phyloP scores from a whole-genome alignment of 2,329 filamentous ascomycete species.

The Alternaria dauci region DNA sequence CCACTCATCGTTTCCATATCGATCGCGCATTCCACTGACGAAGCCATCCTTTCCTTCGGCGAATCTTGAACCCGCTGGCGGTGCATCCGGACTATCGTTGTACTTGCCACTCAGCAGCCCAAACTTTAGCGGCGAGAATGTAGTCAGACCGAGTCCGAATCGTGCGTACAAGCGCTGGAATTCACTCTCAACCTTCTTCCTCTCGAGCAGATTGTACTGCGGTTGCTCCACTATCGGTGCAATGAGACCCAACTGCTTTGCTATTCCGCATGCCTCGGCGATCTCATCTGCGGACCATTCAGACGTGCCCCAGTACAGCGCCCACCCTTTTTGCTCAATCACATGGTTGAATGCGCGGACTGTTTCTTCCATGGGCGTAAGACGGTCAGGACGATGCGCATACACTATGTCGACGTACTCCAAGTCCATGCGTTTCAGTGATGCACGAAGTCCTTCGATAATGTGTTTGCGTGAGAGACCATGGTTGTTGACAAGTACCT shows the following conservation, averaged over 20 bases:
- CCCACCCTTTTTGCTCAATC: slow-evolving; percentile 70
- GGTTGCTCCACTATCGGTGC: slow-evolving; percentile 62
- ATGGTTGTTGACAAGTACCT: slow-evolving; percentile 67
- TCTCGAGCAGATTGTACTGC: slow-evolving; percentile 67
- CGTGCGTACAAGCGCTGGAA: slow-evolving; percentile 64
- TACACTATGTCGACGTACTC: slow-evolving; percentile 75
- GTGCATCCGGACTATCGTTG: slow-evolving; percentile 62
- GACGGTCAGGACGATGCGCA: slow-evolving; percentile 72
- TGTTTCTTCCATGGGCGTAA: slow-evolving; percentile 75
- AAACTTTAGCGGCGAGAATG: slow-evolving; percentile 64
- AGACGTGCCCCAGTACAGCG: slow-evolving; percentile 71
- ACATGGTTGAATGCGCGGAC: slow-evolving; percentile 76
- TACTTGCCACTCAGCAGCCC: slow-evolving; percentile 69
- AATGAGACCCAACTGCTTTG: slow-evolving; percentile 67
- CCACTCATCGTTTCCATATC: slow-evolving; percentile 62
- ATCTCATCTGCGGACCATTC: slow-evolving; percentile 69
- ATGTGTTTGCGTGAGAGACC: slow-evolving; percentile 76
- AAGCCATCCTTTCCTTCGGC: slow-evolving; percentile 66
- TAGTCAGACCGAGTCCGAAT: slow-evolving; percentile 64
- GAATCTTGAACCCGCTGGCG: slow-evolving; percentile 66
- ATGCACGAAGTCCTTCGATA: slow-evolving; percentile 70
- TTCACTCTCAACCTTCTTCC: slow-evolving; percentile 66
- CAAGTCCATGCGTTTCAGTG: slow-evolving; percentile 65
- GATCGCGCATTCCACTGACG: slow-evolving; percentile 57
- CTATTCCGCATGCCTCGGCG: slow-evolving; percentile 66